A percentile compares a stretch with the other conserved stretches of the same genome.
phyloP scores from a whole-genome alignment of 31 red algal genomes.

The Endocladia muricata region DNA sequence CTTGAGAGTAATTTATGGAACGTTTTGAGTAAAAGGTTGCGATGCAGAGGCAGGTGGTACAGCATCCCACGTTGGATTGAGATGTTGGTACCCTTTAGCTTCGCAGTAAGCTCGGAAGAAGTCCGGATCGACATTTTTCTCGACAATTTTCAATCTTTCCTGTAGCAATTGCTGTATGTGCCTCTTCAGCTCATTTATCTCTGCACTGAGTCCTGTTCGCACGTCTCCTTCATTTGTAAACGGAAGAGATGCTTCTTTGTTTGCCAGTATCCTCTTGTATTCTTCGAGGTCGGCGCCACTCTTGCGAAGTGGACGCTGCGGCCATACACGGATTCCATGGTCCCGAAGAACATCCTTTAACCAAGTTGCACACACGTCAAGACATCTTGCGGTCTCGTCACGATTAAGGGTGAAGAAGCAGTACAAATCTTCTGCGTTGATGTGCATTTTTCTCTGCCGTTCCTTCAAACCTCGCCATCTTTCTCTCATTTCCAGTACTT shows the following conservation, averaged over 20 bases:
- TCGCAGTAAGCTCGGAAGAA: background rate
- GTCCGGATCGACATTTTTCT: background rate
- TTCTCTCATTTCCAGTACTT: slow-evolving; percentile 28
- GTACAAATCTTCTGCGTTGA: slow-evolving; percentile 15
- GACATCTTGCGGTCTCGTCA: slow-evolving; percentile 27
- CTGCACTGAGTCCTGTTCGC: background rate
- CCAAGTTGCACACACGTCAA: slow-evolving; percentile 37
- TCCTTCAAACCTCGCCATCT: slow-evolving; percentile 29
- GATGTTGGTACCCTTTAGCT: slow-evolving; percentile 7
- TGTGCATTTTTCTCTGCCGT: slow-evolving; percentile 17
- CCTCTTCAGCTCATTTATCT: background rate
- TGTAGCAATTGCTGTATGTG: slow-evolving; percentile 6
- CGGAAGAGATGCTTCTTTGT: slow-evolving; percentile 3
- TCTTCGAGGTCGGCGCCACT: slow-evolving; percentile 20
- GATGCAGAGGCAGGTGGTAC: too few relatives aligned
- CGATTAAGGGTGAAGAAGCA: slow-evolving; percentile 28
- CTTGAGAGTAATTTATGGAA: too few relatives aligned
- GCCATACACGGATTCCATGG: slow-evolving; percentile 31
- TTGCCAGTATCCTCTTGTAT: background rate
- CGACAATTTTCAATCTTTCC: slow-evolving; percentile 12
- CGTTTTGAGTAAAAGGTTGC: too few relatives aligned
- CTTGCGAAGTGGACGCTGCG: slow-evolving; percentile 22
- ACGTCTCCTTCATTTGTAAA: slow-evolving; percentile 1
- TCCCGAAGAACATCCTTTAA: slow-evolving; percentile 35
- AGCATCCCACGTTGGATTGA: slow-evolving; percentile 33